Evolutionary conservation across 805 yeast species (phyloP), one percentile per base, ranked within the genome.

Genomic region (Kodamaea kakaduensis): DNA sequence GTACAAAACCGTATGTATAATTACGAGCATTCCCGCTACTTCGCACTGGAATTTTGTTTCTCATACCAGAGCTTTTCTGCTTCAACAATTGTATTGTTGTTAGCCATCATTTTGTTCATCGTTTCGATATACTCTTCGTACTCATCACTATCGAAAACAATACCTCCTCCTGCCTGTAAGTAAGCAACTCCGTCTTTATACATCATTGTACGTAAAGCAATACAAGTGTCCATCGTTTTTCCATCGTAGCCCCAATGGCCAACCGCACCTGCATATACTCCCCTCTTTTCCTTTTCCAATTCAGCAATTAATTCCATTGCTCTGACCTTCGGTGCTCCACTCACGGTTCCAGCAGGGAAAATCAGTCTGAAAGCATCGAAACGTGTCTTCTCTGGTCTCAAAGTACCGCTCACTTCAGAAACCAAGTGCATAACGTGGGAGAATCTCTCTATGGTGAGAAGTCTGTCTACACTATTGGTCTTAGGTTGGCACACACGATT

Each of bases 111-210:
- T 68, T 93, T 93, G 71, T 93, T 93, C 83, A 93, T 81, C 1
- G 97, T 93, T 67, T 93, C 98, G 31, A 88, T 68, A 59, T 88
- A 93, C 66, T 93, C 98, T 43, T 90, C 98, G 51, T 81, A 79
- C 38, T 94, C 95, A 58, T 93, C 97, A 44, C 95, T 83, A 58
- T 93, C 98, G 57, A 70, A 81, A 16, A 93, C 98, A 56, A 93
- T 93, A 41, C 99, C 99, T 38, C 99, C 99, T 45, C 99, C 98
- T 2, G 98, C 97, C 69, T 93, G 99, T 48, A 93, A 69, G 52
- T 88, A 90, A 0, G 96, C 97, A 34, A 76, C 69, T 17, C 89
- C 90, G 47, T 90, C 86, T 56, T 93, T 93, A 55, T 76, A 82
- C 29, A 93, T 88, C 98, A 93, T 90, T 0, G 99, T 93, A 64